phyloP scores from a whole-genome alignment of 768 basidiomycete species.

The Macrolepiota albuminosa region DNA sequence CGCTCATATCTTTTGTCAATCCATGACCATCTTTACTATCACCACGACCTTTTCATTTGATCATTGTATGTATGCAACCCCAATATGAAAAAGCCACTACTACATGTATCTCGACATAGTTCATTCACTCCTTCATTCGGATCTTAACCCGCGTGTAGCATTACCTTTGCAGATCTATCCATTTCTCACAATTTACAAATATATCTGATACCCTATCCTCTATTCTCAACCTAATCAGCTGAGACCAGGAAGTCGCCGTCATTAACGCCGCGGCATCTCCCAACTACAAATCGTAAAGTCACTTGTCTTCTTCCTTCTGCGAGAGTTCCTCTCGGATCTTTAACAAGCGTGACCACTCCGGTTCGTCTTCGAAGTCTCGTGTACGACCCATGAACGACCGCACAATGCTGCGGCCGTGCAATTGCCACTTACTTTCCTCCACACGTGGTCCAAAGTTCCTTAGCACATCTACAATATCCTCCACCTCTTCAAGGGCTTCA shows the following conservation, averaged over 20 bases:
- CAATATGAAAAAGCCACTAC: slow-evolving; percentile 7
- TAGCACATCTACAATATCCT: slow-evolving; percentile 80
- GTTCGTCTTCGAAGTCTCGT: slow-evolving; percentile 84
- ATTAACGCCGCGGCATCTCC: slow-evolving; percentile 15
- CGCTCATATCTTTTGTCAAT: background rate
- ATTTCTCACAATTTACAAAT: slow-evolving; percentile 13
- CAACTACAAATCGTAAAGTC: background rate
- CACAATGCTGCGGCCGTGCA: slow-evolving; percentile 83
- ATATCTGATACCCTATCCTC: slow-evolving; percentile 10
- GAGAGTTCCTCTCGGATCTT: slow-evolving; percentile 64
- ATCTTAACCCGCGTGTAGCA: slow-evolving; percentile 19
- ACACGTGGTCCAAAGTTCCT: slow-evolving; percentile 77
- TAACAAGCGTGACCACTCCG: slow-evolving; percentile 71
- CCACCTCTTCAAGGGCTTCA: slow-evolving; percentile 73
- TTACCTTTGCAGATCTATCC: slow-evolving; percentile 14
- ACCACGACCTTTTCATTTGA: slow-evolving; percentile 8
- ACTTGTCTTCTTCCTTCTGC: slow-evolving; percentile 22
- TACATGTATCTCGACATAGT: background rate
- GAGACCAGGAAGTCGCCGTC: slow-evolving; percentile 7
- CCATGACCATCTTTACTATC: slow-evolving; percentile 1
- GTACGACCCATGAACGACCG: slow-evolving; percentile 87
- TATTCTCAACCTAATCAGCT: slow-evolving; percentile 17
- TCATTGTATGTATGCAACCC: slow-evolving; percentile 12
- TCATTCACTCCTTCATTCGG: slow-evolving; percentile 8
- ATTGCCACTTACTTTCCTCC: slow-evolving; percentile 64